phyloP scores from a whole-genome alignment of 805 yeast species.

The Candida cerambycidarum region DNA sequence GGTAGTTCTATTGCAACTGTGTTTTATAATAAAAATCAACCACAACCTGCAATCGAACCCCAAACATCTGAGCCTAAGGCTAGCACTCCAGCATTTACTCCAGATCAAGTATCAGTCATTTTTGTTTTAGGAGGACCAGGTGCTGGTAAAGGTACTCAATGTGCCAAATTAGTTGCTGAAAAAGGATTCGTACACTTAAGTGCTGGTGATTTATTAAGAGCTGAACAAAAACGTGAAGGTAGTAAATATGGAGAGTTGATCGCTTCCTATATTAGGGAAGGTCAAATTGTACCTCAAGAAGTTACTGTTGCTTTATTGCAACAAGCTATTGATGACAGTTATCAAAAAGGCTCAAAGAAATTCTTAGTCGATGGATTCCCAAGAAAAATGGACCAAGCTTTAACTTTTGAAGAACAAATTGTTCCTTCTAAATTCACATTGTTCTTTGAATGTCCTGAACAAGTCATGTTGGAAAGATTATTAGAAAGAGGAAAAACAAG shows the following conservation, averaged over 20 bases:
- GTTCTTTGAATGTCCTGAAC: slow-evolving; percentile 80
- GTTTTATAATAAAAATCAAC: slow-evolving; percentile 42
- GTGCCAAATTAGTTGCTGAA: slow-evolving; percentile 78
- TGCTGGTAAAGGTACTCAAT: slow-evolving; percentile 96
- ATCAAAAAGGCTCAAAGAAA: slow-evolving; percentile 50
- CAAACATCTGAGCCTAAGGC: slow-evolving; percentile 4
- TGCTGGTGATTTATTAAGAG: slow-evolving; percentile 95
- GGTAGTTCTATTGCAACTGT: slow-evolving; percentile 48
- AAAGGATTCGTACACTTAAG: slow-evolving; percentile 83
- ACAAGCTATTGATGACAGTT: slow-evolving; percentile 67
- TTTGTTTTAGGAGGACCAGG: slow-evolving; percentile 98
- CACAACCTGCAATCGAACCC: slow-evolving; percentile 47
- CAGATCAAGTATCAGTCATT: slow-evolving; percentile 71
- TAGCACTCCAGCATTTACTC: slow-evolving; percentile 48
- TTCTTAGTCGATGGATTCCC: slow-evolving; percentile 97
- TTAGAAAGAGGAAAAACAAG: slow-evolving; percentile 91
- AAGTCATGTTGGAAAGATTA: slow-evolving; percentile 79
- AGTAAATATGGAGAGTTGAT: slow-evolving; percentile 85
- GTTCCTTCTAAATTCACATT: slow-evolving; percentile 71
- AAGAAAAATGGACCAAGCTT: slow-evolving; percentile 96
- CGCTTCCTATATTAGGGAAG: slow-evolving; percentile 80
- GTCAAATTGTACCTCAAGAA: slow-evolving; percentile 89
- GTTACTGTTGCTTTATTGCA: slow-evolving; percentile 82
- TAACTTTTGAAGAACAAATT: slow-evolving; percentile 79
- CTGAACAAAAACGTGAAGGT: slow-evolving; percentile 81